Conservation (phyloP, 495 filamentous ascomycete genomes). For the Cladorrhinum samala region DNA sequence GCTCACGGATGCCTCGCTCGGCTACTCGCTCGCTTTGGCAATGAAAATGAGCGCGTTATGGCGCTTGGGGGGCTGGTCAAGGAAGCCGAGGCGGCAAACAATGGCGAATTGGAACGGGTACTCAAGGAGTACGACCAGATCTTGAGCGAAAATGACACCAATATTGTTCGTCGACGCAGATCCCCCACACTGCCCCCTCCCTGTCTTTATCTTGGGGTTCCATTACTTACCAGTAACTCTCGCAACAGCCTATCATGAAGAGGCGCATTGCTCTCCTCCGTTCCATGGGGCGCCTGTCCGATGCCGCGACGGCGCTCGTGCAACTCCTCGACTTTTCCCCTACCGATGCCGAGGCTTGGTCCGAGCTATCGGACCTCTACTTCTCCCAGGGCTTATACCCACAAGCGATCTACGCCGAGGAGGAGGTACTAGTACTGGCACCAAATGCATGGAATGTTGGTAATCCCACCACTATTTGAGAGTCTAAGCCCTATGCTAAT, state of each 20-base stretch:
- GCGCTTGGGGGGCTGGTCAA: conserved; percentile 75
- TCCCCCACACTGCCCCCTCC: background rate
- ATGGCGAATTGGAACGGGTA: conserved; percentile 56
- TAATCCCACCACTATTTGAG: conserved; percentile 11
- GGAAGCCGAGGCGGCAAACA: conserved; percentile 70
- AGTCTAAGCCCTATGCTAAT: conserved; percentile 24
- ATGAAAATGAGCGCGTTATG: conserved; percentile 74
- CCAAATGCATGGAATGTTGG: conserved; percentile 94
- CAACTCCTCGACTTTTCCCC: conserved; percentile 74
- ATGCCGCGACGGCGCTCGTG: conserved; percentile 68
- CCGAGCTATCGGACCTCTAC: conserved; percentile 85
- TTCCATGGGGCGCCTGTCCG: conserved; percentile 58
- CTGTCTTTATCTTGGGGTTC: background rate
- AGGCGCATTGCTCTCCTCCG: conserved; percentile 74
- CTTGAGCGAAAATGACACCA: conserved; percentile 67
- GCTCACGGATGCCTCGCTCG: conserved; percentile 68
- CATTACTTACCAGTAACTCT: conserved; percentile 14
- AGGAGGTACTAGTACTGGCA: conserved; percentile 81
- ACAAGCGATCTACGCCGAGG: conserved; percentile 82
- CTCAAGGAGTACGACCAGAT: conserved; percentile 71
- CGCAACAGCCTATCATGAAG: conserved; percentile 70
- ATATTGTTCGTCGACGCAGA: conserved; percentile 55
- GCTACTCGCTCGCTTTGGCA: conserved; percentile 72
- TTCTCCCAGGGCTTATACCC: conserved; percentile 64
- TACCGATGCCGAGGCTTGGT: conserved; percentile 91